These are phyloP conservation scores for Euphorbia peplus DNA, from an alignment of 345 rosid species.

Conservation along the genomic window DNA sequence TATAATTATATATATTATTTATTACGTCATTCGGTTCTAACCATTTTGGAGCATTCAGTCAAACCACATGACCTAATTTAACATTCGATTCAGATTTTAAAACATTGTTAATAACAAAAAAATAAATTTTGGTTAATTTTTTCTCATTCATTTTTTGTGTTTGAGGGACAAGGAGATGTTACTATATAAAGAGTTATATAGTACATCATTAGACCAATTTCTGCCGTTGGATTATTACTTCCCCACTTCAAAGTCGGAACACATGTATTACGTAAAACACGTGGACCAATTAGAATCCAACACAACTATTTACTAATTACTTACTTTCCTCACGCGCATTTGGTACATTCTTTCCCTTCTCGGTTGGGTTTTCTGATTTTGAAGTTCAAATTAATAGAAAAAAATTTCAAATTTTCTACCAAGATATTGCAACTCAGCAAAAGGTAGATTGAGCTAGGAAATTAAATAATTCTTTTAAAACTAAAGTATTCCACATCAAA, in stretches of 20 bases:
- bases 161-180: conserved; percentile 31
- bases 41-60: too few species aligned
- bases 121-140: too few species aligned
- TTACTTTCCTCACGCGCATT: conserved; percentile 55
- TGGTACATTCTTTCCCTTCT: conserved; percentile 26
- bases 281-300: conserved; percentile 38
- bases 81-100: too few species aligned
- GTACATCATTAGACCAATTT: conserved; percentile 20
- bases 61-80: too few species aligned
- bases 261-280: conserved; percentile 36
- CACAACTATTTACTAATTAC: conserved; percentile 22
- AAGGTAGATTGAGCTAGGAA: too few species aligned
- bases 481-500: too few species aligned
- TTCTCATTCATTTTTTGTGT: neutral
- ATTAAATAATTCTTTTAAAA: too few species aligned
- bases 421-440: too few species aligned
- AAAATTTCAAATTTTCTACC: too few species aligned
- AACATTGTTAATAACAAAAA: too few species aligned
- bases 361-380: neutral
- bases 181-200: conserved; percentile 30
- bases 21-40: too few species aligned
- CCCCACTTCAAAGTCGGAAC: conserved; percentile 12
- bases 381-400: neutral
- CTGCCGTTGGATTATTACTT: conserved; percentile 37
- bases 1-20: too few species aligned